Conservation (phyloP, 2,329 filamentous ascomycete genomes). For the Knufia fluminis region DNA sequence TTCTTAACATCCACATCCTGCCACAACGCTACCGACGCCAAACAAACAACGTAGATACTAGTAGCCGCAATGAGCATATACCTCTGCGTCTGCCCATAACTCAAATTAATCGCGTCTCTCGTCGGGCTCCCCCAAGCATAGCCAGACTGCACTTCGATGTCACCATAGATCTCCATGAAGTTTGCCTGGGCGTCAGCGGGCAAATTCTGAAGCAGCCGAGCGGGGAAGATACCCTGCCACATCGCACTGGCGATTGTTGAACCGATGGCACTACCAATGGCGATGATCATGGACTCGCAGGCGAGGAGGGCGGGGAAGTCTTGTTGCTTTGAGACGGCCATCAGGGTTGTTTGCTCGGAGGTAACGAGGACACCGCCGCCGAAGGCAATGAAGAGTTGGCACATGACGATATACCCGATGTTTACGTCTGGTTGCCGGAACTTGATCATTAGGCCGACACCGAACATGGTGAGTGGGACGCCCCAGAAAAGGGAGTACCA, state of each 20-base stretch:
- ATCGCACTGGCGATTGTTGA: constrained; percentile 47
- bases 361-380: constrained; percentile 44
- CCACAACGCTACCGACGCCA: not conserved
- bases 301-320: constrained; percentile 45
- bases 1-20: not conserved
- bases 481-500: constrained; percentile 44
- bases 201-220: constrained; percentile 17
- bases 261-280: constrained; percentile 45
- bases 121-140: constrained; percentile 35
- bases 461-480: constrained; percentile 40
- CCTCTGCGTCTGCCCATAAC: constrained; percentile 40
- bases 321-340: constrained; percentile 41
- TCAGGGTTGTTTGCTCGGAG: constrained; percentile 44
- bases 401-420: constrained; percentile 46
- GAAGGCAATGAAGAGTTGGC: constrained; percentile 46
- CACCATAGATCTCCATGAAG: constrained; percentile 22
- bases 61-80: constrained; percentile 28
- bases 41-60: not conserved
- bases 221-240: constrained; percentile 46
- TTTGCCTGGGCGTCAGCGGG: constrained; percentile 18
- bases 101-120: constrained; percentile 34
- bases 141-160: constrained; percentile 19
- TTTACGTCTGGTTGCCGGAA: constrained; percentile 40
- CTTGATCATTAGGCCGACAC: constrained; percentile 43
- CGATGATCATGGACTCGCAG: constrained; percentile 44